A percentile compares a stretch with the other conserved stretches of the same genome.
These are phyloP conservation scores for Parietaria judaica DNA, from an alignment of 306 rosid genomes.

Conservation along the genomic window DNA sequence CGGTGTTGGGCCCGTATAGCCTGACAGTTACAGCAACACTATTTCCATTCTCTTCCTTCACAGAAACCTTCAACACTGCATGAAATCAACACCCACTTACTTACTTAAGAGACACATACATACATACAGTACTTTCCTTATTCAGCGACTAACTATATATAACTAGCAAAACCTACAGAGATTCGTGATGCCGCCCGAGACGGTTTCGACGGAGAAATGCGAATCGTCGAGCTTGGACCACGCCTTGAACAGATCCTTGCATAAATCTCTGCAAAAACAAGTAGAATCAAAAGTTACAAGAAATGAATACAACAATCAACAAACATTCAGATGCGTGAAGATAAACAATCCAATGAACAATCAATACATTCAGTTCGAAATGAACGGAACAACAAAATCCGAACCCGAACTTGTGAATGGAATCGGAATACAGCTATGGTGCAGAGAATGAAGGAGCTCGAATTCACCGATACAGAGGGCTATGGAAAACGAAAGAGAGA, in stretches of 20 bases:
- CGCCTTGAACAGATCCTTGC: conserved; percentile 67
- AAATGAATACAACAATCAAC: neutral
- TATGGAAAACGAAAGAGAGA: too few relatives aligned
- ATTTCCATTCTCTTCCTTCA: conserved; percentile 43
- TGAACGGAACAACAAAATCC: too few relatives aligned
- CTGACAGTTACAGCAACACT: conserved; percentile 46
- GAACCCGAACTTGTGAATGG: too few relatives aligned
- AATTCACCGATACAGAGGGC: conserved; percentile 11
- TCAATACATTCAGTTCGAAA: too few relatives aligned
- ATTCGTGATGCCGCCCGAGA: conserved; percentile 96
- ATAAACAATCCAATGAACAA: neutral
- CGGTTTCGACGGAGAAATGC: conserved; percentile 54
- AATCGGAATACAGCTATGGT: too few relatives aligned
- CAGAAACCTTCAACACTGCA: conserved; percentile 73
- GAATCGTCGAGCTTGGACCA: conserved; percentile 75
- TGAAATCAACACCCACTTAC: conserved; percentile 5
- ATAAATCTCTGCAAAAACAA: conserved; percentile 44
- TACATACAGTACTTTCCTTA: neutral
- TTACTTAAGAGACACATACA: neutral
- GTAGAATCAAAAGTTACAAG: neutral
- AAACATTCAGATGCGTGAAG: too few relatives aligned
- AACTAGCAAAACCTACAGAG: conserved; percentile 41
- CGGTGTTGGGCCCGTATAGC: conserved; percentile 89
- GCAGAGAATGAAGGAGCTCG: too few relatives aligned
- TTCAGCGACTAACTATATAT: too few relatives aligned